Evolutionary conservation across 768 basidiomycete genomes (phyloP), one percentile per base, ranked within the genome.

Genomic region (Panellus pusillus): DNA sequence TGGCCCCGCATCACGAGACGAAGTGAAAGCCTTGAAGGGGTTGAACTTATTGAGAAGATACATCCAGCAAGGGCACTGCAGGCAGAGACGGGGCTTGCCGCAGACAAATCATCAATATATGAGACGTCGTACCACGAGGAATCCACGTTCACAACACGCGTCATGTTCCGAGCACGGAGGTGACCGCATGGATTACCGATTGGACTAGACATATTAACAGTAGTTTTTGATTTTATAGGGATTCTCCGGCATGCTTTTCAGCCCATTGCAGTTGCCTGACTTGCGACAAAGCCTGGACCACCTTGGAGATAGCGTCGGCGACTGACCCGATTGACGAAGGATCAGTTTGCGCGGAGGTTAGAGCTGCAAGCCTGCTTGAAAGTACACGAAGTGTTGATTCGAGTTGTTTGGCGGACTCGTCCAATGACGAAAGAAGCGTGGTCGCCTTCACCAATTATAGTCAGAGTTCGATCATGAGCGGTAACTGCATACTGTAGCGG

Each of bases 271-370:
- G 68, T 50, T 82, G 75, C 53, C 77, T 80, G 48, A 89, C 78
- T 52, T 86, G 78, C 9, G 71, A 69, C 55, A 90, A 70, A 6
- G 88, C 87, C 53, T 79, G 76, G 1, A 80, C 74, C 8, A 87
- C 81, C 64, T 87, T 88, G 39, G 71, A 67, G 28, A 91, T 85
- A 1, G 86, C 79, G 57, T 89, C 87, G n/a, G 88, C 86, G 14
- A 79, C 80, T 42, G 71, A 68, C 37, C 76, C 79, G 44, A 91
- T 79, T 5, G 77, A 71, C 19, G 62, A 46, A 29, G 76, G 72
- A 62, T 89, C 85, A 47, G 58, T 58, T 9, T 68, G 61, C 29
- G 66, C 66, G n/a, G 68, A 64, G 6, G 81, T 73, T n/a, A 82
- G 67, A 12, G 69, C 58, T 27, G 70, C 67, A 44, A 90, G 67